phyloP scores from a whole-genome alignment of 306 rosid genomes.

The Cicer yamashitae region DNA sequence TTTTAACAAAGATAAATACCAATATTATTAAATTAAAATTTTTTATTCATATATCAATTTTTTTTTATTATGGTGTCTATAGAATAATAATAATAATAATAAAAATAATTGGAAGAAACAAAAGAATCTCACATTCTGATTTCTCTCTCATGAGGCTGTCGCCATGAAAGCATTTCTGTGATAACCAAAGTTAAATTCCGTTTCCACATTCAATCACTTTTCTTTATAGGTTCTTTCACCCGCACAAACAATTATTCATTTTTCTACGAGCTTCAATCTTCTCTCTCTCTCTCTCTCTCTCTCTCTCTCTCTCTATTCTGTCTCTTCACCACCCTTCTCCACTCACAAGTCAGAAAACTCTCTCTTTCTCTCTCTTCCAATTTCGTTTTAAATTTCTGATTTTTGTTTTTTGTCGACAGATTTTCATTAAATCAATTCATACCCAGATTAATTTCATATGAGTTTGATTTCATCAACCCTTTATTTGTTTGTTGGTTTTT shows the following conservation, averaged over 20 bases:
- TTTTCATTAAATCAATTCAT: slow-evolving; percentile 29
- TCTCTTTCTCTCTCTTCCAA: neutral
- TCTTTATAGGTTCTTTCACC: slow-evolving; percentile 24
- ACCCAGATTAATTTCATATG: neutral
- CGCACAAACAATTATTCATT: slow-evolving; percentile 31
- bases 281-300: slow-evolving; percentile 34
- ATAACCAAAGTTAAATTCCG: slow-evolving; percentile 33
- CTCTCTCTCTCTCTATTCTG: slow-evolving; percentile 24
- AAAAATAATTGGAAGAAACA: neutral
- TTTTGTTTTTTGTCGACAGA: neutral
- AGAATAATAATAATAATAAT: too few relatives aligned
- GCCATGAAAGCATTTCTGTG: slow-evolving; percentile 47
- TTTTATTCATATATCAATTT: too few relatives aligned
- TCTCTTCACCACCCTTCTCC: slow-evolving; percentile 49
- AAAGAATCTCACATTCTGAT: slow-evolving; percentile 8
- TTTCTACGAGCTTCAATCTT: slow-evolving; percentile 25
- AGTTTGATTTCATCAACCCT: slow-evolving; percentile 35
- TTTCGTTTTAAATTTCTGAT: neutral
- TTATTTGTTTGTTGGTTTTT: slow-evolving; percentile 21
- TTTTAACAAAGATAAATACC: too few relatives aligned
- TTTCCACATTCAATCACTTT: slow-evolving; percentile 27
- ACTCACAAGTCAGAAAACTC: slow-evolving; percentile 51
- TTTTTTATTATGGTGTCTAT: too few relatives aligned
- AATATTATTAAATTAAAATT: too few relatives aligned
- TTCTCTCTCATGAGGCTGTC: slow-evolving; percentile 34